Percentiles rank a stretch among this genome's conserved stretches.
These are phyloP conservation scores for Acephala macrosclerotiorum DNA, from an alignment of 2,329 filamentous ascomycete genomes.

Conservation along the genomic window DNA sequence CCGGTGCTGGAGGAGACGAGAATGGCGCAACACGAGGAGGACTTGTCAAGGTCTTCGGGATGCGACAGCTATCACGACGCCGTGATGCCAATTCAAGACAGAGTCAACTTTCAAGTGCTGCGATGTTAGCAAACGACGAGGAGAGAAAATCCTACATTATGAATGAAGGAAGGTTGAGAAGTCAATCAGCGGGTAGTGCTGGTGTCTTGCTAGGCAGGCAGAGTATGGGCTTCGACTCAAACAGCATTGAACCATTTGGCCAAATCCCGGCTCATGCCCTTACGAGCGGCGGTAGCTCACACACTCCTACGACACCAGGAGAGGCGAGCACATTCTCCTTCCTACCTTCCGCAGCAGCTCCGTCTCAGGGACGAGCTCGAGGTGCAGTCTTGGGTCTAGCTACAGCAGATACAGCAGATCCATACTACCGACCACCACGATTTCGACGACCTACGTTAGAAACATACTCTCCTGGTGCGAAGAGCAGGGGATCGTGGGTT, in stretches of 20 bases:
- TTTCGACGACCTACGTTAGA: conserved; percentile 71
- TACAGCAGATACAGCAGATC: conserved; percentile 67
- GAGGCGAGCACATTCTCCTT: conserved; percentile 78
- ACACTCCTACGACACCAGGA: conserved; percentile 76
- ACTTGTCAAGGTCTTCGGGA: conserved; percentile 88
- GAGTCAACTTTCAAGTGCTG: conserved; percentile 83
- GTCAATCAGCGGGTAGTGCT: conserved; percentile 67
- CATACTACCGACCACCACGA: conserved; percentile 88
- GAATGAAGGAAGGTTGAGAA: conserved; percentile 60
- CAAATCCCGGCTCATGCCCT: conserved; percentile 47
- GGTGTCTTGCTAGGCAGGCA: conserved; percentile 64
- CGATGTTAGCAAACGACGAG: conserved; percentile 77
- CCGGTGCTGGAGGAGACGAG: conserved; percentile 83
- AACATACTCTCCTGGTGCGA: conserved; percentile 47
- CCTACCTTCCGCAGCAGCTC: conserved; percentile 55
- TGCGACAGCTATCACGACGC: conserved; percentile 84
- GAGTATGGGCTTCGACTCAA: conserved; percentile 62
- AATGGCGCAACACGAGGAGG: conserved; percentile 79
- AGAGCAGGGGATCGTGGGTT: conserved; percentile 52
- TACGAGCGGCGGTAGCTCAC: conserved; percentile 66
- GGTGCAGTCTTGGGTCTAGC: conserved; percentile 54
- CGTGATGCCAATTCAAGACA: conserved; percentile 72
- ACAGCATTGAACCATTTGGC: conserved; percentile 52
- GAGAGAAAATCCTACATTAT: conserved; percentile 67
- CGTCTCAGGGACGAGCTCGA: conserved; percentile 35